Percentiles rank a stretch among this genome's conserved stretches.
Evolutionary conservation across 164 flowering plant species (phyloP).

Genomic region (Stephania cephalantha): DNA sequence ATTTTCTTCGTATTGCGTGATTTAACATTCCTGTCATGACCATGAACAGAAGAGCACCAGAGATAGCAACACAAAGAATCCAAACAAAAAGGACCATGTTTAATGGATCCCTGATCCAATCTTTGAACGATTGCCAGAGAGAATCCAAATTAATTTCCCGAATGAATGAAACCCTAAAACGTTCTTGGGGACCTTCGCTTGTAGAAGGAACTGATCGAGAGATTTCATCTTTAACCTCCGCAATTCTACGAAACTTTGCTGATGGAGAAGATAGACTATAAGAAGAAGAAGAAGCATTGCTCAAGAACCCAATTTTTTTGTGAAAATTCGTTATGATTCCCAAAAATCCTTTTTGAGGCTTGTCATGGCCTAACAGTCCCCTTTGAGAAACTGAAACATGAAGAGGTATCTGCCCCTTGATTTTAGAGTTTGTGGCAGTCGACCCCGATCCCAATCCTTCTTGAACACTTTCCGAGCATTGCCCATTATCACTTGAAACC

Average conservation of each 20-base stretch:
- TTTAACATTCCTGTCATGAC: conserved; percentile 91
- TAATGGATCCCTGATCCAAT: conserved; percentile 75
- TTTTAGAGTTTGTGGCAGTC: conserved; percentile 5
- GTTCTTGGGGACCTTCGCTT: conserved; percentile 33
- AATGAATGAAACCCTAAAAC: conserved; percentile 32
- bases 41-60: conserved; percentile 76
- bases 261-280: conserved; percentile 37
- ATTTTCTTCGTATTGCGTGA: conserved; percentile 44
- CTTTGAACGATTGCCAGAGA: conserved; percentile 38
- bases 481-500: conserved; percentile 15
- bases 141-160: conserved; percentile 53
- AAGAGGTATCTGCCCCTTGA: conserved; percentile 13
- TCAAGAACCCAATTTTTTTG: conserved; percentile 16
- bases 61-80: conserved; percentile 64
- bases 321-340: conserved; percentile 7
- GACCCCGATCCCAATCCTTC: conserved; percentile 13
- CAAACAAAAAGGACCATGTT: conserved; percentile 76
- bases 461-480: conserved; percentile 11
- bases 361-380: conserved; percentile 15
- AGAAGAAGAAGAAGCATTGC: conserved; percentile 25
- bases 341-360: conserved; percentile 11
- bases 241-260: conserved; percentile 45
- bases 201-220: conserved; percentile 55
- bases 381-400: conserved; percentile 21
- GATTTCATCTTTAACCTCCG: conserved; percentile 48